Evolutionary conservation across 2,329 filamentous ascomycete species (phyloP), one percentile per base, ranked within the genome.

Genomic region (Cyanodermella asteris): DNA sequence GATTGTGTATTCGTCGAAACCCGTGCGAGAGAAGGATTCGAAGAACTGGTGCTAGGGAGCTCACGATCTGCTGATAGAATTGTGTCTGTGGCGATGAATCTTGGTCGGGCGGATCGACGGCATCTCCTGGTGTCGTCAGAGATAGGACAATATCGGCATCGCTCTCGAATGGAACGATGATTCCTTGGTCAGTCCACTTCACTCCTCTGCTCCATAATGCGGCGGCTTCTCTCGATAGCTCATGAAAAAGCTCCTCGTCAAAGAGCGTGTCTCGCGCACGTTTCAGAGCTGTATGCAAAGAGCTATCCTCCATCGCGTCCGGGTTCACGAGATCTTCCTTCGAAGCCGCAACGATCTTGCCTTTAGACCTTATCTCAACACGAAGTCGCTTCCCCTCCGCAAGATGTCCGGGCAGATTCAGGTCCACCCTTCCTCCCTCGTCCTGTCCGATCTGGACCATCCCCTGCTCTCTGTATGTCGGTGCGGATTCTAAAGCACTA

Each of bases 201-300:
- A 93, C 71, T 7, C 72, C 66, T 31, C 76, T 70, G 7, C 70
- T 67, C 3, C 72, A 59, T 13, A 91, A 55, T 1, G 61, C 60
- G 10, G 81, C 72, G 1, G 75, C 70, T 48, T 97, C 87, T 11
- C 78, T 64, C 26, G 72, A 71, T 31, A 94, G 57, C 47, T 97
- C 87, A 37, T 91, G 71, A 61, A 81, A 93, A 2, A 97, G 53
- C 43, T 97, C 87, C 41, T 82, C 72, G 15, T 76, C 69, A 38
- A 77, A 81, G 12, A 84, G 59, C 24, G 74, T 78, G 44, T 87
- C 74, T 28, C 77, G 62, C 3, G 77, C 74, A 37, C 76, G 65
- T n/a, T n/a, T n/a, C n/a, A n/a, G n/a, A n/a, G n/a, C n/a, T n/a
- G n/a, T n/a, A n/a, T n/a, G n/a, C n/a, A n/a, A n/a, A n/a, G n/a